Evolutionary conservation across 176 grass and related monocot genomes (phyloP).

Genomic region (Juncus effusus): DNA sequence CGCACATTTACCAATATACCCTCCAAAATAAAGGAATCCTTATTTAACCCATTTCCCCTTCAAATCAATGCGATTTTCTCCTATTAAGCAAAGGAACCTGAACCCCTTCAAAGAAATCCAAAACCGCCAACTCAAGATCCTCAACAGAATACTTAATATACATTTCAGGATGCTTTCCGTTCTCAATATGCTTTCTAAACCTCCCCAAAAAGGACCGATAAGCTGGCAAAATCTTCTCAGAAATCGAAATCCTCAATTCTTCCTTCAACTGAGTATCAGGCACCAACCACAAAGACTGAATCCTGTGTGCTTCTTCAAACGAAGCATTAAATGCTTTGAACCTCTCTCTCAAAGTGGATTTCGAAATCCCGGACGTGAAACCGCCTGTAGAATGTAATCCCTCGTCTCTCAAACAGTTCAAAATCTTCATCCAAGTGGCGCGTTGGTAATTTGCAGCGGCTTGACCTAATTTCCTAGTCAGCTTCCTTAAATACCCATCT

Average conservation of each 20-base stretch:
- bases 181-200: constrained; percentile 86
- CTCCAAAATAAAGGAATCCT: too few species aligned
- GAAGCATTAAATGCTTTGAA: constrained; percentile 83
- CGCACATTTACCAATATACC: too few species aligned
- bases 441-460: constrained; percentile 70
- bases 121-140: constrained; percentile 60
- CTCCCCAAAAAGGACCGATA: constrained; percentile 86
- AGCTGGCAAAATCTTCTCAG: constrained; percentile 80
- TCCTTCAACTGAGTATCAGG: constrained; percentile 81
- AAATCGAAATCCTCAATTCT: constrained; percentile 83
- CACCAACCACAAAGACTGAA: constrained; percentile 67
- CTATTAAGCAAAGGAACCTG: constrained; percentile 37
- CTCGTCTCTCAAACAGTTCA: constrained; percentile 76
- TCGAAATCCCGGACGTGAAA: constrained; percentile 78
- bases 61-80: constrained; percentile 47
- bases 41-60: too few species aligned
- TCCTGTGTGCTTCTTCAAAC: constrained; percentile 75
- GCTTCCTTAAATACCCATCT: constrained; percentile 59
- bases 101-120: constrained; percentile 74
- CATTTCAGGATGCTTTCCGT: constrained; percentile 67
- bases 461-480: constrained; percentile 51
- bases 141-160: constrained; percentile 92
- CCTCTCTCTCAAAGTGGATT: constrained; percentile 66
- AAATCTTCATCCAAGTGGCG: constrained; percentile 68
- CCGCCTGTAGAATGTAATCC: constrained; percentile 74